A percentile compares a stretch with the other conserved stretches of the same genome.
phyloP scores from a whole-genome alignment of 495 filamentous ascomycete species.

The Lasiosphaeria ovina region DNA sequence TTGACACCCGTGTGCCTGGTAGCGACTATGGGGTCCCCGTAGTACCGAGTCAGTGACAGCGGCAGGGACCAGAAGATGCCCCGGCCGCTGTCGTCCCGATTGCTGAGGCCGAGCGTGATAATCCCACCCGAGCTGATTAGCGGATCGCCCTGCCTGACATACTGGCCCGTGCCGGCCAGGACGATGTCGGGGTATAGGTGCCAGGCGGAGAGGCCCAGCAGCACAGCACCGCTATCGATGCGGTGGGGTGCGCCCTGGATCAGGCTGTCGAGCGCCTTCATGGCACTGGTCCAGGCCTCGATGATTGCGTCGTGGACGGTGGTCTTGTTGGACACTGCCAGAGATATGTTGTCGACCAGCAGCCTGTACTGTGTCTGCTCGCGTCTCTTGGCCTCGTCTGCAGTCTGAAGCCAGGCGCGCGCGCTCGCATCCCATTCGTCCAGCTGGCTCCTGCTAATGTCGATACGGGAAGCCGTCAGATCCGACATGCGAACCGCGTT shows the following conservation, averaged over 20 bases:
- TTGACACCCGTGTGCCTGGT: background rate
- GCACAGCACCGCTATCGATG: constrained; percentile 21
- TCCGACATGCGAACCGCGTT: background rate
- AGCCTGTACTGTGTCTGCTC: constrained; percentile 36
- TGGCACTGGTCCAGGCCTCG: constrained; percentile 26
- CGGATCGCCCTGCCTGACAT: background rate
- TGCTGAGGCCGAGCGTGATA: background rate
- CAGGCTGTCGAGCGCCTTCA: constrained; percentile 26
- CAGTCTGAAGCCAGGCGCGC: constrained; percentile 33
- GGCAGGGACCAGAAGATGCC: background rate
- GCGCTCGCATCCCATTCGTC: constrained; percentile 40
- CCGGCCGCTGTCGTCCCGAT: background rate
- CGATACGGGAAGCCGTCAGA: constrained; percentile 2
- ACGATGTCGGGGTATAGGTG: constrained; percentile 40
- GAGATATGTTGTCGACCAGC: constrained; percentile 35
- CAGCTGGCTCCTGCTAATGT: constrained; percentile 22
- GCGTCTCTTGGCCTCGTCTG: constrained; percentile 21
- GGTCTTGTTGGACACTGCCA: constrained; percentile 23
- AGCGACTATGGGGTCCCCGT: background rate
- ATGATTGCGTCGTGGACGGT: constrained; percentile 32
- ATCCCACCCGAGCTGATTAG: background rate
- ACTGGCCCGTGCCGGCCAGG: background rate
- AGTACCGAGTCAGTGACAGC: background rate
- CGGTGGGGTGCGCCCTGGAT: constrained; percentile 25
- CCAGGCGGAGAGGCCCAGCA: constrained; percentile 38